A percentile compares a stretch with the other conserved stretches of the same genome.
These are phyloP conservation scores for Trichoderma sp. DNA, from an alignment of 2,329 filamentous ascomycete species.

Conservation along the genomic window DNA sequence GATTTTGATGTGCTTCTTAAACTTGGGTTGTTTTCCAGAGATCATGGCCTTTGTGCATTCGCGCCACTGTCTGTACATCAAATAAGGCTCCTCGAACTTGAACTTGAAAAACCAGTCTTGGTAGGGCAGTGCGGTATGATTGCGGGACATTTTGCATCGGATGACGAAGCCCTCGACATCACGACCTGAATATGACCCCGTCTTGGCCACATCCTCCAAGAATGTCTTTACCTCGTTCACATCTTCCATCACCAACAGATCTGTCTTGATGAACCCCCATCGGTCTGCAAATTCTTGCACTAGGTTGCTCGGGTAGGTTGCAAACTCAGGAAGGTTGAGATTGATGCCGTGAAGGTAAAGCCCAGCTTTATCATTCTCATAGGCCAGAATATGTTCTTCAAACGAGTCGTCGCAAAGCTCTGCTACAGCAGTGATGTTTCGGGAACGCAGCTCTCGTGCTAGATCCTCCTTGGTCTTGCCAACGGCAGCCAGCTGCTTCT, in stretches of 20 bases:
- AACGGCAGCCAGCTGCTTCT: conserved; percentile 71
- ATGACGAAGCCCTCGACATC: conserved; percentile 98
- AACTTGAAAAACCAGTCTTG: conserved; percentile 99
- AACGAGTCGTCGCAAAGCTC: conserved; percentile 96
- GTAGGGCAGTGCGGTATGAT: conserved; percentile 54
- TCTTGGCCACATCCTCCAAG: conserved; percentile 80
- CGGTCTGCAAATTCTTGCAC: conserved; percentile 86
- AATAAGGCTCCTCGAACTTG: conserved; percentile 98
- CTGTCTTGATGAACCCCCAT: conserved; percentile 93
- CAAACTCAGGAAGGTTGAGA: conserved; percentile 88
- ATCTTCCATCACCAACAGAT: conserved; percentile 73
- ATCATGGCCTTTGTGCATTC: conserved; percentile 94
- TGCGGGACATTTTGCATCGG: conserved; percentile 70
- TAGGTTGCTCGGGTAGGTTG: conserved; percentile 76
- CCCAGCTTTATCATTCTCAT: conserved; percentile 76
- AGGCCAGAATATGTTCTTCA: conserved; percentile 94
- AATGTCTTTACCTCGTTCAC: conserved; percentile 73
- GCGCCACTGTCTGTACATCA: conserved; percentile 98
- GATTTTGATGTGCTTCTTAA: conserved; percentile 83
- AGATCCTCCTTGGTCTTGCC: conserved; percentile 79
- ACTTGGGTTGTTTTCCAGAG: conserved; percentile 66
- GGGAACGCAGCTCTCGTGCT: conserved; percentile 68
- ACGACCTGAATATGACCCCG: conserved; percentile 82
- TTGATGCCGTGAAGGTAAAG: conserved; percentile 97
- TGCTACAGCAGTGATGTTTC: conserved; percentile 92